These are phyloP conservation scores for Cystobasidium slooffiae DNA, from an alignment of 1,284 basidiomycete genomes.

Conservation along the genomic window DNA sequence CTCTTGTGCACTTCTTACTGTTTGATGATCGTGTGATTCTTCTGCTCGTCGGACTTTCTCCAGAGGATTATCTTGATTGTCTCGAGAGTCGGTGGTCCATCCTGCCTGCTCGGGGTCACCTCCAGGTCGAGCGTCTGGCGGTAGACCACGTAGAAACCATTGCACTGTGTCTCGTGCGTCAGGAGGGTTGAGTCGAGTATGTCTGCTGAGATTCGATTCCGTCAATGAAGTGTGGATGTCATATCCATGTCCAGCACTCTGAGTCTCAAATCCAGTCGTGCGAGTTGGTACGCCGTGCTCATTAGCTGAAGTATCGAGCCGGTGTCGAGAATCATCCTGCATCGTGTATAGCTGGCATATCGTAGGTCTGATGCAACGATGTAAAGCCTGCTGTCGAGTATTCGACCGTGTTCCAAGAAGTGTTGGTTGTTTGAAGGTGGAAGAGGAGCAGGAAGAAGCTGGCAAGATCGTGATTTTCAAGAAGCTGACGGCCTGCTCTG, in stretches of 20 bases:
- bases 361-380: neutral
- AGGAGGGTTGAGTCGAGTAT: constrained; percentile 8
- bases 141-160: constrained; percentile 7
- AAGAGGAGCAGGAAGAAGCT: constrained; percentile 4
- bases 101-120: neutral
- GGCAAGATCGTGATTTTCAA: neutral
- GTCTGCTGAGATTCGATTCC: constrained; percentile 7
- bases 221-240: neutral
- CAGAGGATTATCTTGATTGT: neutral
- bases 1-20: too few species aligned
- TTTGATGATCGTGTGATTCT: too few species aligned
- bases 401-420: constrained; percentile 14
- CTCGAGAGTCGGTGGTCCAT: neutral
- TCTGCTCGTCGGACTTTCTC: too few species aligned
- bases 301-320: constrained; percentile 4
- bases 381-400: neutral
- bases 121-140: neutral
- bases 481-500: neutral
- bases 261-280: neutral
- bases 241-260: neutral
- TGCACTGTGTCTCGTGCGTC: constrained; percentile 8
- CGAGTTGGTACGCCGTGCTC: neutral
- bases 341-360: constrained; percentile 5
- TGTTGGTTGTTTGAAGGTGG: neutral
- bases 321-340: constrained; percentile 6